Evolutionary conservation across 2,329 filamentous ascomycete species (phyloP), one percentile per base, ranked within the genome.

Genomic region (Raffaelea ambrosiae): DNA sequence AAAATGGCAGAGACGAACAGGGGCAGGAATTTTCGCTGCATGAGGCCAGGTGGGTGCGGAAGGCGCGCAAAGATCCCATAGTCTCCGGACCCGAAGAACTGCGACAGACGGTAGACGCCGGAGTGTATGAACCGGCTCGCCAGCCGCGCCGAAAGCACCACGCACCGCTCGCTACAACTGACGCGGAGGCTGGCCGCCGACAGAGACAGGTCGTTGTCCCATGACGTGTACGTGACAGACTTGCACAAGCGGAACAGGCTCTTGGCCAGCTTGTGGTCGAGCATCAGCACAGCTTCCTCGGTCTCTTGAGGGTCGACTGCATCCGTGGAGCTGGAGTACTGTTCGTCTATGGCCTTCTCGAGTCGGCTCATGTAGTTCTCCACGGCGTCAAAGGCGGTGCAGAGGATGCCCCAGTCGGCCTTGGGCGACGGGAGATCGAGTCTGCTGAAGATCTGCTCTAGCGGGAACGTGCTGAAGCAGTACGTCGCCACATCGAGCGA

Each of bases 1-100:
- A 79, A 59, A 9, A 83, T 60, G 1, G 65, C 68, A 3, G 69
- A 63, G 21, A 80, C 58, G 54, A 81, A 81, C 8, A 81, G 63
- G 1, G 71, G 62, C 16, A 76, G 54, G 46, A 70, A 71, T 48
- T 57, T 66, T n/a, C 74, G 66, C 44, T 71, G 67, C 3, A 63
- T 53, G 2, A 69, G 61, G 16, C 57, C 57, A 16, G 75, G 58
- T 11, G 65, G 63, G 11, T 64, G 65, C 1, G 69, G 66, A 9
- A 61, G 40, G 4, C 63, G 63, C 14, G 68, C 64, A 47, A 80
- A 81, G 2, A 81, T 57, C 33, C 68, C 65, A 51, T 76, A 76
- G 46, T 70, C 72, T 33, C 72, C 67, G 26, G 58, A 47, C 29
- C 64, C 64, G 59, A 79, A 75, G 51, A 73, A 68, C 18, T 70